Base-by-base conservation (phyloP, 2,329 filamentous ascomycete genomes). In the Pleomassaria siparia region DNA sequence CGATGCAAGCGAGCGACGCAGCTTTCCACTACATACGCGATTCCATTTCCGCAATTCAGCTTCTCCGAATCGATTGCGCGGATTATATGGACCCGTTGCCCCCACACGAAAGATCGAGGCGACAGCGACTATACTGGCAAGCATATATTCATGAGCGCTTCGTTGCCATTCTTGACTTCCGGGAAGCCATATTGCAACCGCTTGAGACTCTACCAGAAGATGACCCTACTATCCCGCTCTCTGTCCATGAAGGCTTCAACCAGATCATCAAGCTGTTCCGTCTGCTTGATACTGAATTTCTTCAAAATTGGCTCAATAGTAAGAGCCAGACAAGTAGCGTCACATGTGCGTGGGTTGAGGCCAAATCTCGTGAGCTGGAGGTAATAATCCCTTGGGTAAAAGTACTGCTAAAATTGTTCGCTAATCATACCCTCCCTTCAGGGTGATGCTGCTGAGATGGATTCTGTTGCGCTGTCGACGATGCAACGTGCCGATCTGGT, bases 121-220 rank as follows among this genome's bases (percentile, higher is more conserved):
- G 75, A 40, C 77, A 80, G 51, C 70, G 80, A 2, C 61, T 80
- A 1, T 81, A 82, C 59, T 82, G 80, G 79, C 74, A 80, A 51
- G 74, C 74, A 11, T 82, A 77, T 54, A 78, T 82, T 25, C 79
- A 82, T 49, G 80, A 82, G 57, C 74, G 80, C 13, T 82, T 82
- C 56, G 57, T 79, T n/a, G 76, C 76, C 26, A 75, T 82, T 21
- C 67, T 77, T 3, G 74, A 79, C 30, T 78, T 78, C 35, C 74
- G 74, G 4, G 69, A 64, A n/a, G 66, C 71, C 4, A 70, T 72
- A 9, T 56, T 76, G n/a, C 66, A 64, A 5, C 70, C 72, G 11
- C 63, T 75, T 15, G 62, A 63, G 11, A 58, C 58, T 2, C 59
- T 73, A 5, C 74, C 74, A 0, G 71, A 74, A 37, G 64, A 69